Evolutionary conservation across 495 filamentous ascomycete genomes (phyloP).

Genomic region (Podospora appendiculata): DNA sequence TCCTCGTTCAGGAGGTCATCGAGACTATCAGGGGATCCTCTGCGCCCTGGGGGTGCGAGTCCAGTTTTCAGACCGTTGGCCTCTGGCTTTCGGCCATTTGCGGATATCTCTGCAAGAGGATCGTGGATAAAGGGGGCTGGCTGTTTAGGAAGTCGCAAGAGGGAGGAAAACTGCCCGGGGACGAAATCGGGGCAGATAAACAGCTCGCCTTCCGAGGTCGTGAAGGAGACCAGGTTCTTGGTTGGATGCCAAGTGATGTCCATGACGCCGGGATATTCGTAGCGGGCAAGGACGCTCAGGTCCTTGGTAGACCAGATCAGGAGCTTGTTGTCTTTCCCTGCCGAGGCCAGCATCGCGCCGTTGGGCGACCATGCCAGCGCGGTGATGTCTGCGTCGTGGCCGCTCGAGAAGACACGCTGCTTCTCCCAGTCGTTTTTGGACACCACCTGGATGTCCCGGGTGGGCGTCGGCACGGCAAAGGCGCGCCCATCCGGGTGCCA

Average conservation of each 20-base stretch:
- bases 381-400: slow-evolving; percentile 80
- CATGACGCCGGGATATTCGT: slow-evolving; percentile 73
- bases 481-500: slow-evolving; percentile 96
- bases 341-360: slow-evolving; percentile 76
- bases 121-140: slow-evolving; percentile 82
- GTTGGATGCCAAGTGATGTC: slow-evolving; percentile 86
- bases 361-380: slow-evolving; percentile 90
- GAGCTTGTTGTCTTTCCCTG: slow-evolving; percentile 74
- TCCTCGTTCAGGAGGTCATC: slow-evolving; percentile 50
- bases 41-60: slow-evolving; percentile 25
- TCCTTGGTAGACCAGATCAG: slow-evolving; percentile 85
- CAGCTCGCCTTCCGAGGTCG: slow-evolving; percentile 81
- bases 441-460: slow-evolving; percentile 77
- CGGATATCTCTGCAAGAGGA: slow-evolving; percentile 62
- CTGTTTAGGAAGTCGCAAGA: slow-evolving; percentile 53
- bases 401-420: slow-evolving; percentile 66
- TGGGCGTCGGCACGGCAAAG: slow-evolving; percentile 78
- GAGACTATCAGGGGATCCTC: slow-evolving; percentile 38
- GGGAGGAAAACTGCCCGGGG: slow-evolving; percentile 49
- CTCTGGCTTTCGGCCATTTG: slow-evolving; percentile 50
- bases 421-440: slow-evolving; percentile 81
- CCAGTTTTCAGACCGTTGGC: slow-evolving; percentile 48
- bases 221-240: slow-evolving; percentile 81
- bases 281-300: slow-evolving; percentile 64
- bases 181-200: slow-evolving; percentile 82